These are phyloP conservation scores for Aspergillus hortae DNA, from an alignment of 2,329 filamentous ascomycete genomes.

Conservation along the genomic window DNA sequence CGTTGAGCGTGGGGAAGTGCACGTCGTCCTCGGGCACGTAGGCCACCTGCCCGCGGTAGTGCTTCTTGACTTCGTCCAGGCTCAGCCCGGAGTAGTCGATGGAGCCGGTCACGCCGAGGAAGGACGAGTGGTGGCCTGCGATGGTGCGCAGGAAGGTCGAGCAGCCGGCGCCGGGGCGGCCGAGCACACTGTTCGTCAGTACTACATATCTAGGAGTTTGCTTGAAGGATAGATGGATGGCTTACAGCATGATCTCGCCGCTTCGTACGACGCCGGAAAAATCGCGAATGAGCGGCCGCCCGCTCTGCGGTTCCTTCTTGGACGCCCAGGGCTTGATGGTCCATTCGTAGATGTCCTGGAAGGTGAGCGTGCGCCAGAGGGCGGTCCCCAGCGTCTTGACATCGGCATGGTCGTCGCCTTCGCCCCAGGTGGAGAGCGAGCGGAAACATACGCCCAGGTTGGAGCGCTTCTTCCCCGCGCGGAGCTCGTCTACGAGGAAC, in stretches of 20 bases:
- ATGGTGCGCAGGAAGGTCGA: constrained; percentile 70
- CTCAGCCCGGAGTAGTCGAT: constrained; percentile 66
- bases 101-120: constrained; percentile 61
- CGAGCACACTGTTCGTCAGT: constrained; percentile 46
- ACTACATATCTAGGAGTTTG: not conserved
- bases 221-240: too few relatives aligned
- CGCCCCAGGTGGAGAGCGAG: constrained; percentile 66
- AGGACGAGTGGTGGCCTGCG: constrained; percentile 62
- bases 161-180: constrained; percentile 67
- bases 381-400: constrained; percentile 68
- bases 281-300: constrained; percentile 56
- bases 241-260: constrained; percentile 61
- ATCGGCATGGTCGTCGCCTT: constrained; percentile 58
- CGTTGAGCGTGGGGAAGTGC: constrained; percentile 67
- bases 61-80: constrained; percentile 59
- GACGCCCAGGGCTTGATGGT: constrained; percentile 48
- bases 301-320: constrained; percentile 42
- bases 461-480: constrained; percentile 60
- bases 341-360: constrained; percentile 62
- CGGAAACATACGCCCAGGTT: constrained; percentile 72
- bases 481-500: constrained; percentile 68
- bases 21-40: constrained; percentile 71
- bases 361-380: constrained; percentile 70
- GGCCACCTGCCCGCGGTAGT: constrained; percentile 66
- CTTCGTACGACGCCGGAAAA: constrained; percentile 63